Evolutionary conservation across 441 rosid genomes (phyloP), one percentile per base, ranked within the genome.

Genomic region (Erodium moschatum): DNA sequence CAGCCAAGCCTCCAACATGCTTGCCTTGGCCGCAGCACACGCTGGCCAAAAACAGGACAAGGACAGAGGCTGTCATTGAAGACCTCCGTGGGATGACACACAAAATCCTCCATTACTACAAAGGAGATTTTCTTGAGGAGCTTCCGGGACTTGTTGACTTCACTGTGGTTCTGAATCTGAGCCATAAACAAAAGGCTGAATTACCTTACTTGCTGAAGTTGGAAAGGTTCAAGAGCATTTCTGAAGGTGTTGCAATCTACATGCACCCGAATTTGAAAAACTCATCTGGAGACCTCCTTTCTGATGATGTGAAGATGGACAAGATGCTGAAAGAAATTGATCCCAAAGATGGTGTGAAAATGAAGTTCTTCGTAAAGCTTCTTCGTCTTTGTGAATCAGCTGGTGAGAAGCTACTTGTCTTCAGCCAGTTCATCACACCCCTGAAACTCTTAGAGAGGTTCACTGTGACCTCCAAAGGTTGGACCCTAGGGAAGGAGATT

Each of bases 71-170:
- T 21, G 82, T 90, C 71, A 89, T 89, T 24, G 87, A 69, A 52
- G 96, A 92, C 75, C 85, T 92, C 16, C 91, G 94, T 0, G 85
- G 89, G 75, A 90, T 90, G 98, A 92, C 97, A 6, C 71, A 79
- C 66, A 76, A 73, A 15, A 83, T 92, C 64, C 87, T 92, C 66
- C 98, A 92, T 73, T 92, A 90, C 64, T 89, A 89, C 75, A 92
- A 87, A 79, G 96, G 92, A 62, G 92, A 92, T 74, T 90, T 87
- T 77, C 67, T 84, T 46, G 97, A 87, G 46, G 88, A 90, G 85
- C 94, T 92, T 52, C 98, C 88, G 7, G 92, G 96, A 67, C 88
- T 92, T 12, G 79, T 78, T 66, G 98, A 92, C 73, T 92, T 85
- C 79, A 89, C 91, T 5, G 86, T 88, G 7, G 69, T 85, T 52